Conservation (phyloP, 2,329 filamentous ascomycete genomes). For the Pseudogymnoascus sp. region DNA sequence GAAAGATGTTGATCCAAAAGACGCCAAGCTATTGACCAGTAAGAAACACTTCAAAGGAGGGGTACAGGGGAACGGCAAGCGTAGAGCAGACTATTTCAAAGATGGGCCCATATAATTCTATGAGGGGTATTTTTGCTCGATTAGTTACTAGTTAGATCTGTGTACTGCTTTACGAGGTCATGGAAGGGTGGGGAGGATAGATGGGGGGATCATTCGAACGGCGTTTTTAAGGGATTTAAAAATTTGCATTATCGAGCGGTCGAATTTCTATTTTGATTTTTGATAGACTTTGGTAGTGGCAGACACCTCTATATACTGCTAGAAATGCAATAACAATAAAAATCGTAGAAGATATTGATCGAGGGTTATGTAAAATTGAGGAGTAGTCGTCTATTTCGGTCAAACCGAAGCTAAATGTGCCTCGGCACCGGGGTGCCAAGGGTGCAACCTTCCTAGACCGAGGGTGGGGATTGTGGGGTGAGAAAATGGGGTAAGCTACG, state of each 20-base stretch:
- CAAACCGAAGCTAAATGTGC: constrained; percentile 1
- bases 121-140: constrained; percentile 9
- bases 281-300: neutral
- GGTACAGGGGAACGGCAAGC: constrained; percentile 46
- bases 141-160: neutral
- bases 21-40: constrained; percentile 53
- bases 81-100: constrained; percentile 30
- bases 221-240: constrained; percentile 6
- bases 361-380: neutral
- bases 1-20: constrained; percentile 73
- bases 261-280: neutral
- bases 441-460: constrained; percentile 6
- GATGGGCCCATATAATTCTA: constrained; percentile 19
- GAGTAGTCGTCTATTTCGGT: neutral
- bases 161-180: neutral
- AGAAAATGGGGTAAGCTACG: constrained; percentile 8
- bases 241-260: constrained; percentile 6
- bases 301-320: neutral
- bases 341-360: neutral
- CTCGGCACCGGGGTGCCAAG: constrained; percentile 8
- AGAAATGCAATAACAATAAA: constrained; percentile 6
- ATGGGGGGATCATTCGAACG: neutral
- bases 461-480: constrained; percentile 10
- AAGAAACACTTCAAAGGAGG: constrained; percentile 97
- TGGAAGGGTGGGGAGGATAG: neutral